Evolutionary conservation across 805 yeast genomes (phyloP).

Genomic region (Komagataella mondaviorum): DNA sequence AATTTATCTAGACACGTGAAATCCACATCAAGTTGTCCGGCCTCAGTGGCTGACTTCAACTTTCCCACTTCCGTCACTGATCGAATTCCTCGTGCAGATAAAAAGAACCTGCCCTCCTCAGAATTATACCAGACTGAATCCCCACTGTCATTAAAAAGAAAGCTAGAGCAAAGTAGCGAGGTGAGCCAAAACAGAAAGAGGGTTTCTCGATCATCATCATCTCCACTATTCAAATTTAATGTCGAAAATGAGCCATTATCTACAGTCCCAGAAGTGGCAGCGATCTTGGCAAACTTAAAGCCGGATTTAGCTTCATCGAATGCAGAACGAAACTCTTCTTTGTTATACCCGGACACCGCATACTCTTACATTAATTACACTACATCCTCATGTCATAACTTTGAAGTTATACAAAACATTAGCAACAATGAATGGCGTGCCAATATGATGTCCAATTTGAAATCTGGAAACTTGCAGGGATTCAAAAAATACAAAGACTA

Average conservation of each 20-base stretch:
- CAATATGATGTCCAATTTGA: conserved; percentile 24
- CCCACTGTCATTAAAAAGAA: not conserved
- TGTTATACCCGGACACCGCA: conserved; percentile 21
- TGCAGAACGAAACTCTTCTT: conserved; percentile 8
- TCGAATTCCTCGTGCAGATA: not conserved
- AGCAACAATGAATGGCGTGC: conserved; percentile 32
- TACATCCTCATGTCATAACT: conserved; percentile 9
- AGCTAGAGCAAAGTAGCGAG: not conserved
- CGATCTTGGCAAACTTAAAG: not conserved
- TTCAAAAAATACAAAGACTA: conserved; percentile 24
- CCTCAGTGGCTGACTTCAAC: not conserved
- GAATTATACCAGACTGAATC: not conserved
- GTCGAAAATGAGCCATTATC: not conserved
- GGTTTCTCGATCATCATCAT: not conserved
- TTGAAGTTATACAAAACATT: conserved; percentile 18
- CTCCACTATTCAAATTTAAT: not conserved
- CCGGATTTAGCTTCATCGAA: not conserved
- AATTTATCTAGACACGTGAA: not conserved
- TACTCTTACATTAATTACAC: conserved; percentile 14
- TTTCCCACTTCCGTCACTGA: not conserved
- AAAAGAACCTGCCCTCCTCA: not conserved
- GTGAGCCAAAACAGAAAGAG: not conserved
- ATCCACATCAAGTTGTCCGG: not conserved
- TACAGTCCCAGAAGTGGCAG: not conserved
- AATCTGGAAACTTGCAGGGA: conserved; percentile 24